These are phyloP conservation scores for Alternaria sp. DNA, from an alignment of 2,329 filamentous ascomycete genomes.

Conservation along the genomic window DNA sequence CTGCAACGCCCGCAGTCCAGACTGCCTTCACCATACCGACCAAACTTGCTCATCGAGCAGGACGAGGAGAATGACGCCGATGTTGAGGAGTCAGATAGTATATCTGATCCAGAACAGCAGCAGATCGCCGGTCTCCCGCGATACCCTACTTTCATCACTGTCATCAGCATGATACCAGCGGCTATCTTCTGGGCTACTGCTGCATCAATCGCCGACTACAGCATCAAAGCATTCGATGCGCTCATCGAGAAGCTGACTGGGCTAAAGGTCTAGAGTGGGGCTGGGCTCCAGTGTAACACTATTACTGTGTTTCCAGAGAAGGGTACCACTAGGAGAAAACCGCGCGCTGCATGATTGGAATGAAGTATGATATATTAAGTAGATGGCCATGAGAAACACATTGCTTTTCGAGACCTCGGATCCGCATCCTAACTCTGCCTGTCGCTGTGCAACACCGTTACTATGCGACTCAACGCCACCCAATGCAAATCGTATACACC, in stretches of 20 bases:
- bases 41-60: neutral
- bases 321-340: accelerated
- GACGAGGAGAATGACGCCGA: slow-evolving; percentile 3
- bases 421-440: neutral
- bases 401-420: neutral
- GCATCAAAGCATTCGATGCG: slow-evolving; percentile 13
- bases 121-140: slow-evolving; percentile 12
- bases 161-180: slow-evolving; percentile 33
- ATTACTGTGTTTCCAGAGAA: neutral
- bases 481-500: slow-evolving; percentile 1
- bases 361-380: neutral
- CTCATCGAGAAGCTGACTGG: slow-evolving; percentile 12
- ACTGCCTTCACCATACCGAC: neutral
- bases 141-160: slow-evolving; percentile 31
- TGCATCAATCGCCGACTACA: slow-evolving; percentile 5
- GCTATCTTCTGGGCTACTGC: slow-evolving; percentile 33
- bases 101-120: neutral
- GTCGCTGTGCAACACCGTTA: neutral
- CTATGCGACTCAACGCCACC: neutral
- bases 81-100: neutral
- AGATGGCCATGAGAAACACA: neutral
- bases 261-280: neutral
- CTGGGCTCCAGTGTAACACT: neutral
- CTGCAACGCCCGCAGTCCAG: neutral
- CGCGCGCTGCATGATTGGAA: neutral